These are phyloP conservation scores for Mycena vulgaris DNA, from an alignment of 768 basidiomycete species.

Conservation along the genomic window DNA sequence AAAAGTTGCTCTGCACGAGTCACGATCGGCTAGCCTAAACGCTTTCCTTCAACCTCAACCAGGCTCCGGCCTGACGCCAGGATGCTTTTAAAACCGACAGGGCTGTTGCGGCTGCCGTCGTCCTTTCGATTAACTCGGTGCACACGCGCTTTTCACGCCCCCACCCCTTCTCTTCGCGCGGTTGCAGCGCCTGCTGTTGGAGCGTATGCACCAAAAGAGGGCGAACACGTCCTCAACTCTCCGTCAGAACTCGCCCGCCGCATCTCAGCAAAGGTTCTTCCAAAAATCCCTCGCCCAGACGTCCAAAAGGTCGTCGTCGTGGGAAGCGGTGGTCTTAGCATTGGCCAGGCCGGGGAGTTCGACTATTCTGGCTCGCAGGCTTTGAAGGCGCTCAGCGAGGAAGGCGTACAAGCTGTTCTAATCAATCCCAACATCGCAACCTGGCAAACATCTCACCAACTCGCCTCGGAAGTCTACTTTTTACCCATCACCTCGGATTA, in stretches of 20 bases:
- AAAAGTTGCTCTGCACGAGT: neutral
- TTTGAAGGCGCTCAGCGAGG: conserved; percentile 96
- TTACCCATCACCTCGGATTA: conserved; percentile 97
- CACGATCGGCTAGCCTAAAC: neutral
- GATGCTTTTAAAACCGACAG: conserved; percentile 28
- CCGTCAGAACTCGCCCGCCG: conserved; percentile 95
- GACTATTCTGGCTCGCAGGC: conserved; percentile 99
- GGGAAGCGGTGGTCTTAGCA: conserved; percentile 95
- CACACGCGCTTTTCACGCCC: conserved; percentile 68
- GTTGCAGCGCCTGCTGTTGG: conserved; percentile 85
- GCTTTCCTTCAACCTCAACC: neutral
- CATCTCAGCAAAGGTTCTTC: conserved; percentile 95
- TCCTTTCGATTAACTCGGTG: conserved; percentile 53
- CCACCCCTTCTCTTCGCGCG: conserved; percentile 71
- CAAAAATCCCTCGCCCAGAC: conserved; percentile 90
- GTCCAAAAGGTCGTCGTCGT: conserved; percentile 97
- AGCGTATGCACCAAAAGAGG: conserved; percentile 73
- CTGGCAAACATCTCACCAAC: conserved; percentile 98
- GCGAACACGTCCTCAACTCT: conserved; percentile 88
- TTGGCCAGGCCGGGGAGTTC: conserved; percentile 99
- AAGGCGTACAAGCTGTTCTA: conserved; percentile 93
- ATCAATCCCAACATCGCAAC: conserved; percentile 99
- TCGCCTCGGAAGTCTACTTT: conserved; percentile 98
- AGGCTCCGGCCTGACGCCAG: conserved; percentile 23
- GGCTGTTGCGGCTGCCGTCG: conserved; percentile 60